phyloP scores from a whole-genome alignment of 2,329 filamentous ascomycete species.

The Kalaharituber pfeilii region DNA sequence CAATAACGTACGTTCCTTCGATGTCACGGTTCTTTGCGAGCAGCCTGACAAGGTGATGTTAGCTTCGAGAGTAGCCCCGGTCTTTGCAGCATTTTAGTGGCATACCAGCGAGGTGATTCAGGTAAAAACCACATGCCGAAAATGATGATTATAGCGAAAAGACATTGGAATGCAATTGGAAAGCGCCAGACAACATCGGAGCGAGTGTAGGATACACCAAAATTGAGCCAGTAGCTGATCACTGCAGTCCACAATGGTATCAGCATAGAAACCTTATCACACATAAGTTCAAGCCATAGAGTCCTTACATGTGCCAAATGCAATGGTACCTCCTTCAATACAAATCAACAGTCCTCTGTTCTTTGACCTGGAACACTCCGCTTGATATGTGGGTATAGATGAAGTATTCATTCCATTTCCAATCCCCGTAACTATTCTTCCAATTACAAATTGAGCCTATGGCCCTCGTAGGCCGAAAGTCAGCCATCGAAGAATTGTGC shows the following conservation, averaged over 20 bases:
- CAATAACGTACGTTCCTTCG: slow-evolving; percentile 35
- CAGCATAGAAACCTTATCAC: too few species aligned
- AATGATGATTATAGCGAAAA: slow-evolving; percentile 43
- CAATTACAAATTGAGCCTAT: slow-evolving; percentile 37
- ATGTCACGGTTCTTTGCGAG: slow-evolving; percentile 31
- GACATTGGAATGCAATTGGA: slow-evolving; percentile 40
- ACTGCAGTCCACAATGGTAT: slow-evolving; percentile 18
- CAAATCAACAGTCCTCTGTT: slow-evolving; percentile 45
- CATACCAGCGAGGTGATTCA: slow-evolving; percentile 36
- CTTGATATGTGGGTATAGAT: slow-evolving; percentile 34
- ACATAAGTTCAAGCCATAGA: background rate
- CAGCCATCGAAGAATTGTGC: slow-evolving; percentile 23
- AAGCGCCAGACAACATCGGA: slow-evolving; percentile 41
- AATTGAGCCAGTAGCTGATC: slow-evolving; percentile 44
- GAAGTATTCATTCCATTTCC: slow-evolving; percentile 37
- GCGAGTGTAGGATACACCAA: slow-evolving; percentile 33
- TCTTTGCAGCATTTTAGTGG: slow-evolving; percentile 21
- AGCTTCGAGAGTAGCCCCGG: background rate
- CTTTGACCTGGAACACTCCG: slow-evolving; percentile 30
- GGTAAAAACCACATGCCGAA: slow-evolving; percentile 32
- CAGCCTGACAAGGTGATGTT: slow-evolving; percentile 24
- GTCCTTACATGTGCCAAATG: slow-evolving; percentile 28
- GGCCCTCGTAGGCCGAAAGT: too few species aligned
- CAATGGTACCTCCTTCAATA: slow-evolving; percentile 36
- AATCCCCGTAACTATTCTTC: slow-evolving; percentile 37